Percentiles rank a stretch among this genome's conserved stretches.
Conservation (phyloP, 495 filamentous ascomycete species). For the Amniculicola lignicola region DNA sequence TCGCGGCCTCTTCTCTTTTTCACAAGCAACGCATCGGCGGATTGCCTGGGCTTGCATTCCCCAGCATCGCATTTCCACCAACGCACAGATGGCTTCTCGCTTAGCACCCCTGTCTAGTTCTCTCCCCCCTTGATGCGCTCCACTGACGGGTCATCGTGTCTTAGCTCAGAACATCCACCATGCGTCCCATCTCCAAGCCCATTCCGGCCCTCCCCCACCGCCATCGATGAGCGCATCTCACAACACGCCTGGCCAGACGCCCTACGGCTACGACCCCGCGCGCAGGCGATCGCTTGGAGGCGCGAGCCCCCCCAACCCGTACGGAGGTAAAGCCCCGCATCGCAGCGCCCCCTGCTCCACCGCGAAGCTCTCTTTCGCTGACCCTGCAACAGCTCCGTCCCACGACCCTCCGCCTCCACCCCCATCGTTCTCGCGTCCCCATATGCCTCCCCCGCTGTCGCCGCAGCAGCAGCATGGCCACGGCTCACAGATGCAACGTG, state of each 20-base stretch:
- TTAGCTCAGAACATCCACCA: constrained; percentile 20
- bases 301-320: constrained; percentile 35
- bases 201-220: constrained; percentile 37
- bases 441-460: constrained; percentile 61
- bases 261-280: constrained; percentile 36
- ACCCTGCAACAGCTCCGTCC: constrained; percentile 21
- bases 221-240: constrained; percentile 31
- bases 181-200: constrained; percentile 30
- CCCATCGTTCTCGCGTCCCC: constrained; percentile 50
- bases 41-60: too few relatives aligned
- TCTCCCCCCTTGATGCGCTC: constrained; percentile 24
- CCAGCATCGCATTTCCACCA: too few relatives aligned
- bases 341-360: background rate
- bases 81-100: constrained; percentile 26
- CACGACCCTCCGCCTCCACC: constrained; percentile 44
- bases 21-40: too few relatives aligned
- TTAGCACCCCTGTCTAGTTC: too few relatives aligned
- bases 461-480: constrained; percentile 53
- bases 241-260: constrained; percentile 26
- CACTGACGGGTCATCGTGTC: constrained; percentile 15
- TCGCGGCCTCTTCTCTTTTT: too few relatives aligned
- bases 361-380: constrained; percentile 13
- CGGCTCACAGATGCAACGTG: constrained; percentile 25
- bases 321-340: constrained; percentile 33
- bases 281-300: constrained; percentile 40